These are phyloP conservation scores for Dionaea muscipula DNA, from an alignment of 179 eudicot species.

Conservation along the genomic window DNA sequence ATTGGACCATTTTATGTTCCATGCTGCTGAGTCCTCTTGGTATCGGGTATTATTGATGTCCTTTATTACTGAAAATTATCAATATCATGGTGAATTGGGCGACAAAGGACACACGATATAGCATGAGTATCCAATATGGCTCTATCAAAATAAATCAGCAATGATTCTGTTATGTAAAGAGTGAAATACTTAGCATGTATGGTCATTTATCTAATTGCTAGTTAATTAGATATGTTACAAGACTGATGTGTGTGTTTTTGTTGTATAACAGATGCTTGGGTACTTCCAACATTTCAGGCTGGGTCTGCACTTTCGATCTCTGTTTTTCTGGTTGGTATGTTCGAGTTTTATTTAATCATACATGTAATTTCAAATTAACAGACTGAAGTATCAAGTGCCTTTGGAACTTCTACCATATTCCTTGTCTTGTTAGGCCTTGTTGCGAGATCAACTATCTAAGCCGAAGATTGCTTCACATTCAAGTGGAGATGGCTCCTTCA, in stretches of 20 bases:
- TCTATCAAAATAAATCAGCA: too few species aligned
- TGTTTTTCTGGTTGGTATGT: conserved; percentile 89
- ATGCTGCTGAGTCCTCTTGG: too few species aligned
- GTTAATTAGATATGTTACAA: too few species aligned
- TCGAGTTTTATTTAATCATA: conserved; percentile 3
- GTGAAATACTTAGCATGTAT: too few species aligned
- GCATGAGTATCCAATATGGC: too few species aligned
- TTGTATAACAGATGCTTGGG: conserved; percentile 66
- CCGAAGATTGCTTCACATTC: conserved; percentile 41
- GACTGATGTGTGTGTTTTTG: not conserved
- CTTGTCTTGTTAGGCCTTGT: conserved; percentile 39
- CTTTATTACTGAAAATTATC: too few species aligned
- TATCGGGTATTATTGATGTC: too few species aligned
- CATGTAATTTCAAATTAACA: conserved; percentile 4
- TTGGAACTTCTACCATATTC: conserved; percentile 11
- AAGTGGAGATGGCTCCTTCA: conserved; percentile 32
- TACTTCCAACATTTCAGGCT: conserved; percentile 78
- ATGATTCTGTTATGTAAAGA: too few species aligned
- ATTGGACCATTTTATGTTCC: too few species aligned
- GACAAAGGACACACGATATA: too few species aligned
- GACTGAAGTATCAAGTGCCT: not conserved
- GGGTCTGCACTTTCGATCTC: conserved; percentile 62
- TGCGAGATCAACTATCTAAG: conserved; percentile 69
- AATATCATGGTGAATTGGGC: too few species aligned
- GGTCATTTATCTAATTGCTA: too few species aligned